Evolutionary conservation across 805 yeast species (phyloP).

Genomic region (Teunomyces panamensis): DNA sequence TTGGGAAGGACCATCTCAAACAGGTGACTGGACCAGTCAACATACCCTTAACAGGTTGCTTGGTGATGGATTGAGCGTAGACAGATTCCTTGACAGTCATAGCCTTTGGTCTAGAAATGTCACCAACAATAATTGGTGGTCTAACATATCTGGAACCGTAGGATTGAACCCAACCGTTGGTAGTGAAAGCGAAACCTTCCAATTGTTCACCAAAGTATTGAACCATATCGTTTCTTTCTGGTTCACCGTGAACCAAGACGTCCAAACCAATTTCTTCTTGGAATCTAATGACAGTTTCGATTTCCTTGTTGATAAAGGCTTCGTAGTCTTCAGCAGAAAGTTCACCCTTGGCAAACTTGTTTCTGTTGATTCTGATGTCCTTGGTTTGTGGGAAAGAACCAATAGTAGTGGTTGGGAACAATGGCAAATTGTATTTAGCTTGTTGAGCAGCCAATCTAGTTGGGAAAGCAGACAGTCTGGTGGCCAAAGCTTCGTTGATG

Average conservation of each 20-base stretch:
- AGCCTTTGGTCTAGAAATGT: slow-evolving; percentile 95
- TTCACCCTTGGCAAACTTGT: slow-evolving; percentile 96
- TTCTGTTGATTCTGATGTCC: slow-evolving; percentile 98
- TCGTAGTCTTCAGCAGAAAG: slow-evolving; percentile 94
- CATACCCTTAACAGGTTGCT: slow-evolving; percentile 99
- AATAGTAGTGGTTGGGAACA: slow-evolving; percentile 99
- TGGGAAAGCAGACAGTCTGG: slow-evolving; percentile 85
- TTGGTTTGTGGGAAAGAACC: slow-evolving; percentile 99
- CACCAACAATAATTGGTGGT: slow-evolving; percentile 99
- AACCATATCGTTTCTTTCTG: slow-evolving; percentile 99
- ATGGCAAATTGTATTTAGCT: slow-evolving; percentile 85
- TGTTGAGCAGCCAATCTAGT: slow-evolving; percentile 86
- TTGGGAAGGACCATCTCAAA: slow-evolving; percentile 99
- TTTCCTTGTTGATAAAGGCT: slow-evolving; percentile 94
- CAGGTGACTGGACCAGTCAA: slow-evolving; percentile 99
- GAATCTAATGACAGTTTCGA: slow-evolving; percentile 93
- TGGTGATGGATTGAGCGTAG: slow-evolving; percentile 95
- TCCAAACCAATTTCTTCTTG: slow-evolving; percentile 99
- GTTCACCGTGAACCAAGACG: slow-evolving; percentile 99
- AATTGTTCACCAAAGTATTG: slow-evolving; percentile 99
- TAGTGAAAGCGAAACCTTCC: slow-evolving; percentile 97
- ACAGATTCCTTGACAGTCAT: slow-evolving; percentile 99
- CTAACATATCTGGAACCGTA: slow-evolving; percentile 99
- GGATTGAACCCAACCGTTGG: slow-evolving; percentile 99
- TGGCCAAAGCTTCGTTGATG: slow-evolving; percentile 70